Evolutionary conservation across 768 basidiomycete genomes (phyloP), one percentile per base, ranked within the genome.

Genomic region (Candolleomyces aberdarensis): DNA sequence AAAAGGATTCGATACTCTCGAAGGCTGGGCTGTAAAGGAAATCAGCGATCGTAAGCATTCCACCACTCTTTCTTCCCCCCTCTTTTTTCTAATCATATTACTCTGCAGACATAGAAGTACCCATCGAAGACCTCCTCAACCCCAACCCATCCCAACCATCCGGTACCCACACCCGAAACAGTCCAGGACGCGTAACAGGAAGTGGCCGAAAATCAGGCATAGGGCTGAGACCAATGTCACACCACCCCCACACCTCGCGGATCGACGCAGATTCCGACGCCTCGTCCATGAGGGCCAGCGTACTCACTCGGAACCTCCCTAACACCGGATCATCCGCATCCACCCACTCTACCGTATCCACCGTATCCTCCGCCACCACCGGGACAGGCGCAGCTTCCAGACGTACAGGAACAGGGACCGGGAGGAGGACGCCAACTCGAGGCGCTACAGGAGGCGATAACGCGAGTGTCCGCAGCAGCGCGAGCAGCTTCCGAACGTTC

Each of bases 1-100:
- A 55, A 84, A 85, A n/a, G 92, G 91, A 0, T 96, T 98, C 66
- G 87, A 89, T 55, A 69, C 74, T 4, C 78, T 98, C n/a, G 93
- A 96, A 53, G 82, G 81, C 4, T 97, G 94, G 93, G 86, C 90
- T 0, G 71, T 96, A 57, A 89, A 93, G 70, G 96, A 98, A 69
- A 93, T 98, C 44, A 83, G 85, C 46, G 85, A 90, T 67, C 83
- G 93, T 92, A 63, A 66, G 89, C 79, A 39, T 55, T 41, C 44
- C 14, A 36, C 44, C 40, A 39, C 46, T 19, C 26, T 48, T 7
- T 55, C 17, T 50, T 19, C 48, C 41, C 32, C 57, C 7, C 56
- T 22, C 51, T 20, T 22, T 22, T 15, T 9, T 22, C 8, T n/a
- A 15, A 44, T 36, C 13, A 55, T 51, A 36, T 36, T 36, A 8